phyloP scores from a whole-genome alignment of 106 monocot species.

The Gastrodia elata region DNA sequence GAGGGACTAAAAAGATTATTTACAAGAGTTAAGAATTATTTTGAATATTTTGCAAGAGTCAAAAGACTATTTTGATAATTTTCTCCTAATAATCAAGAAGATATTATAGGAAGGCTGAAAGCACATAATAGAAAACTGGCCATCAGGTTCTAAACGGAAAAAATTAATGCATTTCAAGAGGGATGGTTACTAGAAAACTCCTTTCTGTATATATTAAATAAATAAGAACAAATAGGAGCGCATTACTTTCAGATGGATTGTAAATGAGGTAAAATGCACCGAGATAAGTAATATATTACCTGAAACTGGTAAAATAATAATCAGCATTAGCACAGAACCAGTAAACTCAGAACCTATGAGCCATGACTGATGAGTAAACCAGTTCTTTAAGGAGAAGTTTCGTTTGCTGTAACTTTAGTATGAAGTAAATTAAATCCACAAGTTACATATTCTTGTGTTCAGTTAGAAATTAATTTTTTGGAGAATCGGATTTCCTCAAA shows the following conservation, averaged over 20 bases:
- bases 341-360: neutral
- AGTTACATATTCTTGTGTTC: too few species aligned
- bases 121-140: neutral
- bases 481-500: too few species aligned
- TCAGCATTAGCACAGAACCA: neutral
- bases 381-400: too few species aligned
- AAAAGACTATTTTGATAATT: too few species aligned
- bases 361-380: neutral
- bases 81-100: too few species aligned
- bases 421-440: too few species aligned
- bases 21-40: too few species aligned
- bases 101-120: neutral
- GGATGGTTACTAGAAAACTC: neutral
- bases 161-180: neutral
- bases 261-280: neutral
- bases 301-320: constrained; percentile 4
- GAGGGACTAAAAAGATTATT: too few species aligned
- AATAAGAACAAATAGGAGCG: neutral
- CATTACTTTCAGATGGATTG: neutral
- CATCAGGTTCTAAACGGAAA: neutral
- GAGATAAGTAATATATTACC: neutral
- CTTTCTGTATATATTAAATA: neutral
- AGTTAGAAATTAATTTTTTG: too few species aligned
- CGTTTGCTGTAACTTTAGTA: too few species aligned
- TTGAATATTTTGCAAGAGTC: too few species aligned